A percentile compares a stretch with the other conserved stretches of the same genome.
phyloP scores from a whole-genome alignment of 805 yeast genomes.

The Candida insectorum region DNA sequence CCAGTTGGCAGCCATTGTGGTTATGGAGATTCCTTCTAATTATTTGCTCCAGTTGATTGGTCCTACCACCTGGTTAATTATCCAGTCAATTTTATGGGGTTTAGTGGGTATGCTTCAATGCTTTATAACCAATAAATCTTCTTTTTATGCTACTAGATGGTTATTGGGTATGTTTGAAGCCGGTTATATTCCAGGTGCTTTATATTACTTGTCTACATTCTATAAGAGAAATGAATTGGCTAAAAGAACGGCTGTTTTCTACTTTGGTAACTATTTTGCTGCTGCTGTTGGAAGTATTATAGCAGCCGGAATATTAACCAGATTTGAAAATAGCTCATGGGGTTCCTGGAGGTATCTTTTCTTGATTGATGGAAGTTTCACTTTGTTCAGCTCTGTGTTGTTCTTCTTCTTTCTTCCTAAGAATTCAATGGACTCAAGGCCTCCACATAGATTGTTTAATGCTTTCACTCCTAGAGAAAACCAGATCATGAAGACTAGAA shows the following conservation, averaged over 20 bases:
- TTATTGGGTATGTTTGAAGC: conserved; percentile 38
- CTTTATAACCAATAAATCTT: conserved; percentile 44
- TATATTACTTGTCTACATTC: conserved; percentile 30
- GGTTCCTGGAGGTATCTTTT: conserved; percentile 49
- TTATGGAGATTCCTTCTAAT: conserved; percentile 49
- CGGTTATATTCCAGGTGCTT: conserved; percentile 35
- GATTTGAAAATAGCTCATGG: conserved; percentile 25
- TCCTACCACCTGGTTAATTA: conserved; percentile 31
- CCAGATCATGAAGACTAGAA: too few relatives aligned
- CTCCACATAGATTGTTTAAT: too few relatives aligned
- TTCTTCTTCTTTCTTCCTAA: too few relatives aligned
- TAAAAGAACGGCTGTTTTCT: conserved; percentile 31
- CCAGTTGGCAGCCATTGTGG: conserved; percentile 54
- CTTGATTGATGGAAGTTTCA: conserved; percentile 41
- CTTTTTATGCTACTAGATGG: conserved; percentile 33
- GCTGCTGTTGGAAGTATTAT: conserved; percentile 33
- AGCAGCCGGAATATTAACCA: conserved; percentile 31
- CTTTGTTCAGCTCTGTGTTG: too few relatives aligned
- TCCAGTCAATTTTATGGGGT: conserved; percentile 59
- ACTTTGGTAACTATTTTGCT: conserved; percentile 26
- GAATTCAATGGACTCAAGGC: too few relatives aligned
- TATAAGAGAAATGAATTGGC: conserved; percentile 29
- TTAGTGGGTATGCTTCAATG: conserved; percentile 43
- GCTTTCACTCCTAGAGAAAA: too few relatives aligned
- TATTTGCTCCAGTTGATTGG: conserved; percentile 52